Conservation (phyloP, 148 eudicot genomes). For the Rhododendron henanense region DNA sequence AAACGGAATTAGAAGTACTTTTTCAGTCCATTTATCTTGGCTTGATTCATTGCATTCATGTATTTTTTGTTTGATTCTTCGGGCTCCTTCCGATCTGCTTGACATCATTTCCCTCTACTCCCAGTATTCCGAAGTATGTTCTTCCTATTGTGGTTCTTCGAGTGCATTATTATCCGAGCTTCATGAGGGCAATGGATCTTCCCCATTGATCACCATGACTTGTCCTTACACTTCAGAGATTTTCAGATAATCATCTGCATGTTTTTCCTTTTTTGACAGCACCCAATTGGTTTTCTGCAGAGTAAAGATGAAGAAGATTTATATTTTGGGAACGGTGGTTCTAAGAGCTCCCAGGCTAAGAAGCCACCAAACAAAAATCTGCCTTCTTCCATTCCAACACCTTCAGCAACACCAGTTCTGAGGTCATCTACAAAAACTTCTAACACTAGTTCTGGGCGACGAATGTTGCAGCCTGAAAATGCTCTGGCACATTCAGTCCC, state of each 20-base stretch:
- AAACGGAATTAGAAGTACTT: too few relatives aligned
- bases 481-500: constrained; percentile 88
- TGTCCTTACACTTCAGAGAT: neutral
- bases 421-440: constrained; percentile 55
- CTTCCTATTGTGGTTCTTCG: neutral
- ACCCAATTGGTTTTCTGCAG: constrained; percentile 46
- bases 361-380: constrained; percentile 41
- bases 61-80: neutral
- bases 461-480: constrained; percentile 70
- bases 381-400: constrained; percentile 59
- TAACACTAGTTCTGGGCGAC: constrained; percentile 43
- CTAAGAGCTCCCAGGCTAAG: constrained; percentile 47
- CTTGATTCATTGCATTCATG: neutral
- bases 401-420: constrained; percentile 38
- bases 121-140: neutral
- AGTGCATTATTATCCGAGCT: neutral
- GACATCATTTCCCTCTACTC: neutral
- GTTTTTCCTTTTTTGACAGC: constrained; percentile 28
- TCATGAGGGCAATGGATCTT: neutral
- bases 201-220: neutral
- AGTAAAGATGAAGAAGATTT: constrained; percentile 65
- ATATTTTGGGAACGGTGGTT: constrained; percentile 34
- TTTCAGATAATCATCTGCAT: neutral
- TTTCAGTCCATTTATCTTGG: neutral
- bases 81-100: neutral